Evolutionary conservation across 2,329 filamentous ascomycete genomes (phyloP), one percentile per base, ranked within the genome.

Genomic region (Boeremia lycopersici): DNA sequence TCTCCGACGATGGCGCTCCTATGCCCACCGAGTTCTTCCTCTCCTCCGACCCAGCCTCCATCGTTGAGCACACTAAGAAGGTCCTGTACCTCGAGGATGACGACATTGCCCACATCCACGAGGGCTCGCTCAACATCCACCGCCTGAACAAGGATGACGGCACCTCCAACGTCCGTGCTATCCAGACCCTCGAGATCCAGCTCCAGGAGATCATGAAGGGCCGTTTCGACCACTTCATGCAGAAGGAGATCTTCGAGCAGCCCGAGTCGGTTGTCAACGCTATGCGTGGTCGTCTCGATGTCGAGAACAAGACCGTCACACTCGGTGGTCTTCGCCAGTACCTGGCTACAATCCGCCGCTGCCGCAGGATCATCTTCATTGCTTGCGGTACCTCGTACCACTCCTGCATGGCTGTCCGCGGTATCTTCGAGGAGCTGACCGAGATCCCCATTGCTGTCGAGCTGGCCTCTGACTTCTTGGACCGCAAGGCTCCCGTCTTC

Each of bases 151-250:
- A 98, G 87, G 89, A 93, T 68, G 93, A 98, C 75, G 93, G 93
- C 66, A 93, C 90, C 74, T 96, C 91, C 79, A 97, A 98, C 75
- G 92, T 98, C 68, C 93, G 95, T 76, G 91, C 90, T 70, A 99
- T 99, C 77, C 95, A 99, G 85, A 99, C 95, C 51, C 86, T 99
- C 52, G 95, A 99, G 84, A 90, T 99, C 45, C 92, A 99, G 84
- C 89, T 99, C 63, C 95, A 99, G 83, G 93, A 99, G 83, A 99
- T 99, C 80, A 99, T 99, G 95, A 99, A 99, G 89, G 95, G 95
- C 79, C 96, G 95, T 77, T 99, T 98, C 79, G 95, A 99, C 78
- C 95, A 99, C 82, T 99, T 97, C 84, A 99, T 99, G 95, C 95
- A 99, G 78, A 99, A 99, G 87, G 95, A 99, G 79, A 99, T 99